These are phyloP conservation scores for Ogataea parapolymorpha DNA, from an alignment of 805 yeast genomes.

Conservation along the genomic window DNA sequence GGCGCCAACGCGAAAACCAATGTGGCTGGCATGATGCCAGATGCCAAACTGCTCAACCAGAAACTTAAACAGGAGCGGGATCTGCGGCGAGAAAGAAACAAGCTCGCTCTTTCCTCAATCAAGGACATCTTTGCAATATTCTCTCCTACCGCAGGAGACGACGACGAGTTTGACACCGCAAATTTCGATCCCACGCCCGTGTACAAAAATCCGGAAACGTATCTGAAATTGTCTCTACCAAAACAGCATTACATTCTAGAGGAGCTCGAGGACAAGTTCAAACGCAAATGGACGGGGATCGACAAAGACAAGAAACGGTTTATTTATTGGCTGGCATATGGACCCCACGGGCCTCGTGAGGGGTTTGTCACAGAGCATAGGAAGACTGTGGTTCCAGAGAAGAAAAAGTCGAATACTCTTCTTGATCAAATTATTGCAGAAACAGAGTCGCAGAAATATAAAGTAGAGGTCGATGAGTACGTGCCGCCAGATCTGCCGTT, in stretches of 20 bases:
- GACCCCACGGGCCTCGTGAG: slow-evolving; percentile 68
- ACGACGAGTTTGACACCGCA: slow-evolving; percentile 30
- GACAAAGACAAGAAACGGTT: slow-evolving; percentile 49
- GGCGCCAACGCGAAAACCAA: slow-evolving; percentile 8
- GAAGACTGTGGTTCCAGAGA: slow-evolving; percentile 2
- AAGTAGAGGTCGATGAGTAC: slow-evolving; percentile 7
- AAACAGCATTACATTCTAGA: slow-evolving; percentile 58
- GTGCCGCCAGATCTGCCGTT: slow-evolving; percentile 63
- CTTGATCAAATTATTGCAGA: slow-evolving; percentile 14
- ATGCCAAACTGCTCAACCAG: slow-evolving; percentile 21
- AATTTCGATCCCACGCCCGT: slow-evolving; percentile 34
- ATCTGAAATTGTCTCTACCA: slow-evolving; percentile 38
- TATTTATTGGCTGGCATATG: slow-evolving; percentile 61
- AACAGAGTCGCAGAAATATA: slow-evolving; percentile 1
- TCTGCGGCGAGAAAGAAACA: slow-evolving; percentile 31
- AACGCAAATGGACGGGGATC: slow-evolving; percentile 54
- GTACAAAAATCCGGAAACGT: slow-evolving; percentile 30
- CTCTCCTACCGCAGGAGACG: slow-evolving; percentile 32
- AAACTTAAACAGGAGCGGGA: slow-evolving; percentile 29
- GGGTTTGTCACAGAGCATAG: slow-evolving; percentile 35
- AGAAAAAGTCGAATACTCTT: background rate
- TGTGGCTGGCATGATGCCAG: slow-evolving; percentile 19
- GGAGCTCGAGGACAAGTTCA: slow-evolving; percentile 41
- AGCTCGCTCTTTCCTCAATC: slow-evolving; percentile 38
- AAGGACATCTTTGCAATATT: slow-evolving; percentile 37